phyloP scores from a whole-genome alignment of 75 land plant genomes.

The Cryptomeria japonica region DNA sequence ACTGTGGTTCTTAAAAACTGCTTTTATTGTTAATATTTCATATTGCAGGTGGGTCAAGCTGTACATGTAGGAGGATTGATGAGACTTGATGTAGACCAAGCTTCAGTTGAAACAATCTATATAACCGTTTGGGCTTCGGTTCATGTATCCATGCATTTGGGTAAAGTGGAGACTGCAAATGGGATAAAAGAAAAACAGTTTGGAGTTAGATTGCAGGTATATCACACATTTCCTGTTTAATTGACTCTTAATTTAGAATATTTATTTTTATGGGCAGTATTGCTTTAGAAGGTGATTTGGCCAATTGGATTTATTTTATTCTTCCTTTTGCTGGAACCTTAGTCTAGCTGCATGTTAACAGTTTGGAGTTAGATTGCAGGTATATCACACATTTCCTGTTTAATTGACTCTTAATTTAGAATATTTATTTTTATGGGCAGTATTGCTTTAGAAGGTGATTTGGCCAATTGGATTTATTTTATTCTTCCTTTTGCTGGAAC shows the following conservation, averaged over 20 bases:
- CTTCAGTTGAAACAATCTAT: constrained; percentile 87
- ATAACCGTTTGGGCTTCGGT: constrained; percentile 86
- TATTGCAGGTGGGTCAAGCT: constrained; percentile 67
- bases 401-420: neutral
- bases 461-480: neutral
- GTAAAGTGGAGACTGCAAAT: constrained; percentile 76
- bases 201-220: constrained; percentile 83
- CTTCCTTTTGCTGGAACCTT: too few relatives aligned
- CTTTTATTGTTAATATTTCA: neutral
- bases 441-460: neutral
- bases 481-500: neutral
- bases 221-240: neutral
- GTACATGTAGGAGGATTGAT: constrained; percentile 78
- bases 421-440: neutral
- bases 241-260: neutral
- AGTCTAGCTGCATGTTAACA: constrained; percentile 32
- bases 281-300: neutral
- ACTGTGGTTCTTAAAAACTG: neutral
- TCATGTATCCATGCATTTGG: constrained; percentile 80
- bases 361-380: constrained; percentile 82
- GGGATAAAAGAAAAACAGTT: constrained; percentile 72
- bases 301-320: neutral
- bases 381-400: constrained; percentile 12
- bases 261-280: neutral
- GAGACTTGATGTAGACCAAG: constrained; percentile 69